Evolutionary conservation across 441 rosid genomes (phyloP).

Genomic region (Viola pubescens): DNA sequence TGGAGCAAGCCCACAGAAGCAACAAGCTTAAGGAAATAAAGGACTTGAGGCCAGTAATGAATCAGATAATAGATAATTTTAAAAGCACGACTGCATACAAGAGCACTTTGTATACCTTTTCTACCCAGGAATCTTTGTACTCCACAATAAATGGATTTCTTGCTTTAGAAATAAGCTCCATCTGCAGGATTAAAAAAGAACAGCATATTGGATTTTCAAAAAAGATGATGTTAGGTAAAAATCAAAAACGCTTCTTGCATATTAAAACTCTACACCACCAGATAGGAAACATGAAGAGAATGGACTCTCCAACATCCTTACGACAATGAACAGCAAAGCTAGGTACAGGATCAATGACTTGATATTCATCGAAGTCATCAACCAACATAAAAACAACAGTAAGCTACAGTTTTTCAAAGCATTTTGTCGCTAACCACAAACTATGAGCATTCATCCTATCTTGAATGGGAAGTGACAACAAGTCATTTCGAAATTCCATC

Average conservation of each 20-base stretch:
- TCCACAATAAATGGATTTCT: conserved; percentile 67
- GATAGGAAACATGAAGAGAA: too few species aligned
- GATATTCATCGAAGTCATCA: background rate
- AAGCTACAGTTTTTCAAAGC: too few species aligned
- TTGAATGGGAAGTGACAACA: background rate
- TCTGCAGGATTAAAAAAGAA: conserved; percentile 35
- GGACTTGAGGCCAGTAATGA: background rate
- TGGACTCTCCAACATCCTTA: too few species aligned
- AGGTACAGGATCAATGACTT: background rate
- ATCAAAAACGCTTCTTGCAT: background rate
- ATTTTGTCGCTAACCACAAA: background rate
- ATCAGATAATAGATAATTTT: background rate
- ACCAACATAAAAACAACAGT: too few species aligned
- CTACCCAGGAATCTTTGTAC: conserved; percentile 81
- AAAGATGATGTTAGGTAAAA: background rate
- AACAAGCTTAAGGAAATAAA: background rate
- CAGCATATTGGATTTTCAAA: conserved; percentile 12
- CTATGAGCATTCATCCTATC: background rate
- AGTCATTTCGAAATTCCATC: background rate
- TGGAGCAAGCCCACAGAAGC: background rate
- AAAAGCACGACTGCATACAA: too few species aligned
- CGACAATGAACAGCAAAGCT: too few species aligned
- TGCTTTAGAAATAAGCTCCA: conserved; percentile 77
- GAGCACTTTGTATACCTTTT: conserved; percentile 39
- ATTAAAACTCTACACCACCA: background rate